phyloP scores from a whole-genome alignment of 2,329 filamentous ascomycete genomes.

The Diplodia scrobiculata region DNA sequence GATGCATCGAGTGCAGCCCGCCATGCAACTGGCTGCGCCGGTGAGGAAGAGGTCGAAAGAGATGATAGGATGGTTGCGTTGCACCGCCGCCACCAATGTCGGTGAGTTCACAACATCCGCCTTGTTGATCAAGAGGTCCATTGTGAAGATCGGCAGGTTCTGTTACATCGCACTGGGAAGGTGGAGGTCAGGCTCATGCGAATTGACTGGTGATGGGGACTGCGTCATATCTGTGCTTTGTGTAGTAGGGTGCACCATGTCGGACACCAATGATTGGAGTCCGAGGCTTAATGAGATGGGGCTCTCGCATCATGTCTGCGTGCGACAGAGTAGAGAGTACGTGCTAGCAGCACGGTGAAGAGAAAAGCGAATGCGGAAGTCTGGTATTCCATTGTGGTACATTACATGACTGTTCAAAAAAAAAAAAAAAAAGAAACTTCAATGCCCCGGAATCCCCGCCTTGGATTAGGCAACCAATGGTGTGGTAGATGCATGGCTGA shows the following conservation, averaged over 20 bases:
- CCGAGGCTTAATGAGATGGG: too few relatives aligned
- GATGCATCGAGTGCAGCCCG: too few relatives aligned
- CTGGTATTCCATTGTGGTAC: not conserved
- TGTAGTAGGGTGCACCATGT: constrained; percentile 31
- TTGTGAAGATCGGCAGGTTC: too few relatives aligned
- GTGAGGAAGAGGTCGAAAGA: too few relatives aligned
- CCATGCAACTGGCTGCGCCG: too few relatives aligned
- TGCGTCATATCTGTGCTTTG: constrained; percentile 29
- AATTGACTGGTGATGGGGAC: not conserved
- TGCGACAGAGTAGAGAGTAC: too few relatives aligned
- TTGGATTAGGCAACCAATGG: not conserved
- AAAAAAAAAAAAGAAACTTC: too few relatives aligned
- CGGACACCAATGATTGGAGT: constrained; percentile 33
- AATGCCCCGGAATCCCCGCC: not conserved
- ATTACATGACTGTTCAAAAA: not conserved
- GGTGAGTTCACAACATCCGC: too few relatives aligned
- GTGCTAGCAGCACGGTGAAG: not conserved
- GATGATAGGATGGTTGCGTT: too few relatives aligned
- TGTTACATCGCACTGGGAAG: not conserved
- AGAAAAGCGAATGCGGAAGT: not conserved
- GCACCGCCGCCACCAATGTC: too few relatives aligned
- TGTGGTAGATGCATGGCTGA: not conserved
- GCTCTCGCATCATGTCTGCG: too few relatives aligned
- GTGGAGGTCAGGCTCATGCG: not conserved
- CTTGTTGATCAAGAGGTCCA: too few relatives aligned